phyloP scores from a whole-genome alignment of 352 stramenopile genomes.

The Pythium dissimile region DNA sequence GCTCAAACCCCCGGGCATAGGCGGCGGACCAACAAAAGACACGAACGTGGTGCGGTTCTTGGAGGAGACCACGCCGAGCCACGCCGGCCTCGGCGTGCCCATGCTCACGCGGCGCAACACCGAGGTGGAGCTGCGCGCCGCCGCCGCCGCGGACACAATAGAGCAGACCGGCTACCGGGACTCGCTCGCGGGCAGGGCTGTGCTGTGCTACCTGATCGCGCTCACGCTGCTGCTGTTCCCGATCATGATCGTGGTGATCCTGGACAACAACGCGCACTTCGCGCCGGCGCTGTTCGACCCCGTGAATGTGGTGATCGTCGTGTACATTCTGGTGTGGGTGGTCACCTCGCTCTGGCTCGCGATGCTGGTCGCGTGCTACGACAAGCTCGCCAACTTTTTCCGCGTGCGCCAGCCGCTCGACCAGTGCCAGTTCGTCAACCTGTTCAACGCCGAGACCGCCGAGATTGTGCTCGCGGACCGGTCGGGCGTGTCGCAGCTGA shows the following conservation, averaged over 20 bases:
- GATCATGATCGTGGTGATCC: slow-evolving; percentile 48
- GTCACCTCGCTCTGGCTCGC: slow-evolving; percentile 49
- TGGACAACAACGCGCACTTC: slow-evolving; percentile 56
- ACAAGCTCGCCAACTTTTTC: slow-evolving; percentile 64
- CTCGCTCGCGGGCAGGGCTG: slow-evolving; percentile 33
- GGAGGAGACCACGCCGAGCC: not conserved
- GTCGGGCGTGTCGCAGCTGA: slow-evolving; percentile 48
- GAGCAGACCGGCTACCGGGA: slow-evolving; percentile 46
- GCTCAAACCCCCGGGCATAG: not conserved
- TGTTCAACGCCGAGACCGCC: slow-evolving; percentile 57
- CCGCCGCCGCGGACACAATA: slow-evolving; percentile 30
- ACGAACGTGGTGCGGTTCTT: not conserved
- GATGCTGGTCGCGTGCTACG: slow-evolving; percentile 39
- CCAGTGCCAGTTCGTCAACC: slow-evolving; percentile 45
- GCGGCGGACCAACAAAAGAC: not conserved
- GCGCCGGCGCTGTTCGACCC: slow-evolving; percentile 49
- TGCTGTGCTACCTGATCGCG: slow-evolving; percentile 53
- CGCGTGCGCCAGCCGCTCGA: slow-evolving; percentile 39
- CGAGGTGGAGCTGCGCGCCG: slow-evolving; percentile 4
- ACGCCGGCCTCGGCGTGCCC: not conserved
- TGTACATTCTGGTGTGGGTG: slow-evolving; percentile 61
- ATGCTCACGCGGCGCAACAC: slow-evolving; percentile 14
- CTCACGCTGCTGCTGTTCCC: slow-evolving; percentile 42
- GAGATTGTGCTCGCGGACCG: slow-evolving; percentile 57
- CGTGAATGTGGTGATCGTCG: slow-evolving; percentile 51